Percentiles rank a stretch among this genome's conserved stretches.
phyloP scores from a whole-genome alignment of 371 early-diverging fungal species.

The Mucor velutinosus region DNA sequence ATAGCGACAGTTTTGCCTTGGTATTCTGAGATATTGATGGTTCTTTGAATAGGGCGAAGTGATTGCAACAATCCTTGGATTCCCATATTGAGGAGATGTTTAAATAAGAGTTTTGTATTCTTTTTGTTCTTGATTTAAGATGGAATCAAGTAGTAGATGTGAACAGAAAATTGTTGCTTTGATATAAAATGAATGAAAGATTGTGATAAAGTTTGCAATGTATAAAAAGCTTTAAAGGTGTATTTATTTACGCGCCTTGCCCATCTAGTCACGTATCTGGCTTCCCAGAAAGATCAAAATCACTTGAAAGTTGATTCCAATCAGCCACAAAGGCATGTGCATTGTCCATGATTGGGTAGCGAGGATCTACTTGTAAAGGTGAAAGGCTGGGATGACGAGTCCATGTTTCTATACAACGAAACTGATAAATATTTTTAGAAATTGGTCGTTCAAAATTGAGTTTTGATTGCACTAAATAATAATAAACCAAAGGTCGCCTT shows the following conservation, averaged over 20 bases:
- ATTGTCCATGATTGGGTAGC: background rate
- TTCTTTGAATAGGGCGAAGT: constrained; percentile 68
- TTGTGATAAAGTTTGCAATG: too few species aligned
- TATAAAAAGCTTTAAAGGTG: too few species aligned
- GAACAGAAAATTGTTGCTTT: background rate
- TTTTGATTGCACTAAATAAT: too few species aligned
- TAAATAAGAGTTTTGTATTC: background rate
- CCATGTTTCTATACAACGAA: background rate
- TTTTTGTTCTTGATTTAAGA: background rate
- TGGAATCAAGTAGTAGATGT: background rate
- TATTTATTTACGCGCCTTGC: background rate
- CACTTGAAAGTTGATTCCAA: background rate
- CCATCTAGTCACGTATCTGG: too few species aligned
- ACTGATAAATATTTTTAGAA: too few species aligned
- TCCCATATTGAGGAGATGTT: constrained; percentile 67
- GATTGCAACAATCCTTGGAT: constrained; percentile 83
- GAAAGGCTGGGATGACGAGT: background rate
- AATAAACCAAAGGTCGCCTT: too few species aligned
- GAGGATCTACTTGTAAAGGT: background rate
- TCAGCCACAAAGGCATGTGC: background rate
- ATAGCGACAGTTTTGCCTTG: constrained; percentile 80
- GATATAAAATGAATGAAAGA: background rate
- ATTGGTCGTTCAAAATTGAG: too few species aligned
- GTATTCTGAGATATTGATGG: constrained; percentile 69
- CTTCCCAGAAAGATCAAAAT: background rate